Percentiles rank a stretch among this genome's conserved stretches.
These are phyloP conservation scores for Chlorella ohadii DNA, from an alignment of 139 green algal species.

Conservation along the genomic window DNA sequence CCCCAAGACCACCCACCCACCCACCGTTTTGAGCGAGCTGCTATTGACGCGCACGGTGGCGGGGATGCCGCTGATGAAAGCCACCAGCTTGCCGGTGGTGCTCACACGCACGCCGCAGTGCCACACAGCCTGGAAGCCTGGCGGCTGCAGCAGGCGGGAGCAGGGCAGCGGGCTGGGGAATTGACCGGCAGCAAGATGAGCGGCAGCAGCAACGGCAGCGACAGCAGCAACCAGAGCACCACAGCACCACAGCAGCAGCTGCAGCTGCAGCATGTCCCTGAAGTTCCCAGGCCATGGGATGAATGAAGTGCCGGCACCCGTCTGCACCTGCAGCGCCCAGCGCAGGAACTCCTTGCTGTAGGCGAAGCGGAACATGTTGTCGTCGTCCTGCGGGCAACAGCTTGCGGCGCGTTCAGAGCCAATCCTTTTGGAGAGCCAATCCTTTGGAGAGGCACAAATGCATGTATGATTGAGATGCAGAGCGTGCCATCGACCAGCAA, in stretches of 20 bases:
- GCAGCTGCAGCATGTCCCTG: no score
- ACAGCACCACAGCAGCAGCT: neutral
- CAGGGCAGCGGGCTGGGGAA: neutral
- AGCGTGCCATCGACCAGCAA: no score
- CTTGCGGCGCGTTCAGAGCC: no score
- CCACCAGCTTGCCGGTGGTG: constrained; percentile 74
- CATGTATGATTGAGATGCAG: no score
- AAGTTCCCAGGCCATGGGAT: no score
- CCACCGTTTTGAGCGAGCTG: constrained; percentile 1
- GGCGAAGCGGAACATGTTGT: constrained; percentile 97
- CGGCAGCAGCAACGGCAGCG: neutral
- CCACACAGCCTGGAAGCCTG: constrained; percentile 86
- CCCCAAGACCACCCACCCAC: no score
- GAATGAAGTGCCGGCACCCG: no score
- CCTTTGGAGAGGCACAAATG: no score
- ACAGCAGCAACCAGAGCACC: neutral
- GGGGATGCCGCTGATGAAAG: constrained; percentile 95
- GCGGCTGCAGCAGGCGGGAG: constrained; percentile 60
- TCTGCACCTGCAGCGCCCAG: constrained; percentile 80
- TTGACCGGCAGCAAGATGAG: neutral
- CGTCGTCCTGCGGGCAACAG: constrained; percentile 86
- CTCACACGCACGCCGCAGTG: constrained; percentile 73
- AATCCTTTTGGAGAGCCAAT: no score
- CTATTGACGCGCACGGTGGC: constrained; percentile 61
- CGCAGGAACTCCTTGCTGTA: constrained; percentile 89